Percentiles rank a stretch among this genome's conserved stretches.
These are phyloP conservation scores for Lipomyces spencermartinsiae DNA, from an alignment of 805 yeast species.

Conservation along the genomic window DNA sequence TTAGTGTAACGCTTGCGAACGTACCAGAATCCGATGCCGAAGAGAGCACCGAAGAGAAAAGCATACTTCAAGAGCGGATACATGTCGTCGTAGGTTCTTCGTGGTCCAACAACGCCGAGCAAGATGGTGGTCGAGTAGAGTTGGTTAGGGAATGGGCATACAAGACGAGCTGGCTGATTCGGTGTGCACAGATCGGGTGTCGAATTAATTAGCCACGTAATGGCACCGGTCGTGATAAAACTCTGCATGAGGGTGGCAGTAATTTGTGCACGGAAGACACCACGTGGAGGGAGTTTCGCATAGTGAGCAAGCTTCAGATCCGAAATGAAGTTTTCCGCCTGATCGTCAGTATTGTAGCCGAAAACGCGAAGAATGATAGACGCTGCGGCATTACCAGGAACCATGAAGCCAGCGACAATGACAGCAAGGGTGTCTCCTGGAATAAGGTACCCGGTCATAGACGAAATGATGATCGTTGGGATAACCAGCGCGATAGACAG, in stretches of 20 bases:
- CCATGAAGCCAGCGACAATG: slow-evolving; percentile 54
- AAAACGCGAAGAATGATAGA: slow-evolving; percentile 56
- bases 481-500: slow-evolving; percentile 62
- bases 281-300: slow-evolving; percentile 57
- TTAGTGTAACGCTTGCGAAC: slow-evolving; percentile 13
- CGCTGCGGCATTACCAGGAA: slow-evolving; percentile 57
- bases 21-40: slow-evolving; percentile 20
- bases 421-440: slow-evolving; percentile 50
- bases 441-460: slow-evolving; percentile 61
- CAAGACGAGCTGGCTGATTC: slow-evolving; percentile 28
- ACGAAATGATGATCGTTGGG: slow-evolving; percentile 67
- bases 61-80: slow-evolving; percentile 28
- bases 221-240: slow-evolving; percentile 56
- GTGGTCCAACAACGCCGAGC: slow-evolving; percentile 39
- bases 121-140: slow-evolving; percentile 35
- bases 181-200: slow-evolving; percentile 33
- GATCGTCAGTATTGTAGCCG: slow-evolving; percentile 55
- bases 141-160: slow-evolving; percentile 36
- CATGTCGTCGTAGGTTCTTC: slow-evolving; percentile 26
- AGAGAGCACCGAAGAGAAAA: slow-evolving; percentile 30
- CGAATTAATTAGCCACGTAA: slow-evolving; percentile 52
- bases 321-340: slow-evolving; percentile 48
- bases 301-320: slow-evolving; percentile 59
- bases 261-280: slow-evolving; percentile 57
- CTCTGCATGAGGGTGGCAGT: slow-evolving; percentile 60